Evolutionary conservation across 139 green algal species (phyloP).

Genomic region (Gonium pectorale): DNA sequence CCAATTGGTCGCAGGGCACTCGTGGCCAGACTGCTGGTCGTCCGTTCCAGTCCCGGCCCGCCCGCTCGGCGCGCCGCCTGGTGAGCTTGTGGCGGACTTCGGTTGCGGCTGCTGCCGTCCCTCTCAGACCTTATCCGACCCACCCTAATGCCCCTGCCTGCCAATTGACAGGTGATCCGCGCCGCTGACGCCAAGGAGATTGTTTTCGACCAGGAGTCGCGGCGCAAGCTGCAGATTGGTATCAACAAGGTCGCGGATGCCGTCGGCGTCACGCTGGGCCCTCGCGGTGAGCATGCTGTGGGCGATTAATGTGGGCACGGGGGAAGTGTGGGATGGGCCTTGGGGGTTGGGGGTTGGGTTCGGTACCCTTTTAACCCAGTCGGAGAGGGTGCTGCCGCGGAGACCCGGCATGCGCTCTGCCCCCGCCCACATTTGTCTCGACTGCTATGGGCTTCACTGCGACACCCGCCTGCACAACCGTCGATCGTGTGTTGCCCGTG

Average conservation of each 20-base stretch:
- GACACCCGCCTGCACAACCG: too few species aligned
- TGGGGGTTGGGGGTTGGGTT: too few species aligned
- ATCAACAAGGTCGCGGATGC: constrained; percentile 99
- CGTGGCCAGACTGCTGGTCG: constrained; percentile 33
- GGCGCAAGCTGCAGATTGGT: constrained; percentile 89
- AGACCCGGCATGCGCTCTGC: too few species aligned
- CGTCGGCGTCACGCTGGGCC: constrained; percentile 95
- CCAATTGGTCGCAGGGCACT: constrained; percentile 1
- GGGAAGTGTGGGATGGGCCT: too few species aligned
- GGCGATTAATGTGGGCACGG: too few species aligned
- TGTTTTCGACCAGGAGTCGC: constrained; percentile 91
- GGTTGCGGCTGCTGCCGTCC: constrained; percentile 18
- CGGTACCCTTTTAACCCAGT: too few species aligned
- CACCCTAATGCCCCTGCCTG: neutral
- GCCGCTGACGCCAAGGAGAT: constrained; percentile 95
- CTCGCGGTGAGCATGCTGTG: constrained; percentile 82
- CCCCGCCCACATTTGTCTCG: too few species aligned
- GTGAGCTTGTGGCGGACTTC: neutral
- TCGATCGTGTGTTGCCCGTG: too few species aligned
- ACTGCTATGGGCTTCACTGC: too few species aligned
- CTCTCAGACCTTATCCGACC: neutral
- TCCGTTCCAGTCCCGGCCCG: constrained; percentile 10
- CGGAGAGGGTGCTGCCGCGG: too few species aligned
- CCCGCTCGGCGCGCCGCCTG: constrained; percentile 30
- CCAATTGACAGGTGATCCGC: constrained; percentile 64